Conservation (phyloP, 169 alveolate species). For the Cryptosporidium andersoni region DNA sequence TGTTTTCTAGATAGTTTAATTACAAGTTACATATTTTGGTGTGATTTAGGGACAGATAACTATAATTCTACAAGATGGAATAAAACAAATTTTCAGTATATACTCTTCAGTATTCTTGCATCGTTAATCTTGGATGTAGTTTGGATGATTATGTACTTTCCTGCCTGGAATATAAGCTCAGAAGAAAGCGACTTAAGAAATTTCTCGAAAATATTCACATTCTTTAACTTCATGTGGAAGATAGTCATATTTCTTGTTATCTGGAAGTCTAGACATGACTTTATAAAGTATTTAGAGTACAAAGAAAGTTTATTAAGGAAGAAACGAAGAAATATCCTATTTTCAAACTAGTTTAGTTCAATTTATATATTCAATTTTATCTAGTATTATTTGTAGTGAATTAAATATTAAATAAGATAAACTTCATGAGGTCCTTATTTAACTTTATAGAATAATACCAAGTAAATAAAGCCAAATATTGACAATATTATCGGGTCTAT, state of each 20-base stretch:
- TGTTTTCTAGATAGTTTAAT: slow-evolving; percentile 42
- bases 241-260: slow-evolving; percentile 44
- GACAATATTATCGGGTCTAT: too few species aligned
- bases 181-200: slow-evolving; percentile 62
- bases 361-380: background rate
- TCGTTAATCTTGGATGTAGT: slow-evolving; percentile 26
- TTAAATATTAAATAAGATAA: background rate
- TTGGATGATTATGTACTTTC: slow-evolving; percentile 66
- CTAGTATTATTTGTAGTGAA: background rate
- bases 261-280: slow-evolving; percentile 66
- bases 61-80: slow-evolving; percentile 53
- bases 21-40: slow-evolving; percentile 66
- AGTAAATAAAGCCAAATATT: too few species aligned
- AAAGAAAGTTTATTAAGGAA: slow-evolving; percentile 44
- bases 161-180: slow-evolving; percentile 63
- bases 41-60: slow-evolving; percentile 51
- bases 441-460: too few species aligned
- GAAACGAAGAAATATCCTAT: slow-evolving; percentile 5
- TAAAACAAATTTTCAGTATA: slow-evolving; percentile 19
- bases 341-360: background rate
- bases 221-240: slow-evolving; percentile 59
- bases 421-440: too few species aligned
- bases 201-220: slow-evolving; percentile 59
- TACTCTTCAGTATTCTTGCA: slow-evolving; percentile 16
- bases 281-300: slow-evolving; percentile 30